Evolutionary conservation across 2,329 filamentous ascomycete species (phyloP).

Genomic region (Talaromyces marneffei): DNA sequence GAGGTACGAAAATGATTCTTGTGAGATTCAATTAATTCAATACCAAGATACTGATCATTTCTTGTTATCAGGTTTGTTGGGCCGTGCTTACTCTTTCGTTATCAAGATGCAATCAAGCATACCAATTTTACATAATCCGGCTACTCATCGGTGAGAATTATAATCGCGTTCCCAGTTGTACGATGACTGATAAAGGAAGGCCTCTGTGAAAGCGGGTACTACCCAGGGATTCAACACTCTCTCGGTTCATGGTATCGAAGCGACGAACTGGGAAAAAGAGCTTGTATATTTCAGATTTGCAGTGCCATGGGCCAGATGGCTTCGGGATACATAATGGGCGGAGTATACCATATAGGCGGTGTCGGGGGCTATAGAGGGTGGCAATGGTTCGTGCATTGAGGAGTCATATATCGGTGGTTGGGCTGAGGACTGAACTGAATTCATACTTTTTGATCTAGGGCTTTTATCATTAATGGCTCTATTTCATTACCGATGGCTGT

Average conservation of each 20-base stretch:
- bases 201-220: constrained; percentile 39
- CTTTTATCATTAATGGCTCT: constrained; percentile 38
- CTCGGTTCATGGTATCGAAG: constrained; percentile 49
- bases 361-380: constrained; percentile 46
- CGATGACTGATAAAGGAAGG: not conserved
- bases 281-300: constrained; percentile 49
- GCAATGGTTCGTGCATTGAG: constrained; percentile 40
- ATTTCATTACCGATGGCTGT: constrained; percentile 50
- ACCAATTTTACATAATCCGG: constrained; percentile 44
- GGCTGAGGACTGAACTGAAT: not conserved
- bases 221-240: constrained; percentile 49
- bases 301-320: constrained; percentile 42
- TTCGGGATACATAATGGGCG: constrained; percentile 52
- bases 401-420: no score
- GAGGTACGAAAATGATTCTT: constrained; percentile 34
- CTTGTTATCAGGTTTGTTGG: constrained; percentile 37
- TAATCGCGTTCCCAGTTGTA: not conserved
- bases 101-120: constrained; percentile 37
- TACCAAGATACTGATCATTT: not conserved
- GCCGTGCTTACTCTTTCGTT: constrained; percentile 44
- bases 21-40: constrained; percentile 6
- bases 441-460: not conserved
- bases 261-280: constrained; percentile 48
- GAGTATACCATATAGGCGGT: constrained; percentile 46
- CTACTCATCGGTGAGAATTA: constrained; percentile 42